These are phyloP conservation scores for Aspergillus bertholletiae DNA, from an alignment of 495 filamentous ascomycete species.

Conservation along the genomic window DNA sequence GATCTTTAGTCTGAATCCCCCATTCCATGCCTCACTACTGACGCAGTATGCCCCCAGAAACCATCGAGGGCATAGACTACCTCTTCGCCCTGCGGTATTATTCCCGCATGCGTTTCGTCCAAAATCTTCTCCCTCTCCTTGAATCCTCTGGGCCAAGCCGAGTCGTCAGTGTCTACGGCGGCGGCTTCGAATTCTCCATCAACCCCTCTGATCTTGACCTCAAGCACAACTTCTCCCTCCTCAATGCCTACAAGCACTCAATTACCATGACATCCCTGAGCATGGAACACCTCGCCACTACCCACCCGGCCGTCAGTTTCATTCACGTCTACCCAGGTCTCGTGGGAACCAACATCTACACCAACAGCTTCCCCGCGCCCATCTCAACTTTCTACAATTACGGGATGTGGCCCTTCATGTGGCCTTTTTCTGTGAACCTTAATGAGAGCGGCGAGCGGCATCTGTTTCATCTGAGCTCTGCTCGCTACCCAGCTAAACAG, in stretches of 20 bases:
- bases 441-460: slow-evolving; percentile 42
- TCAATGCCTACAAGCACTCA: background rate
- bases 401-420: slow-evolving; percentile 15
- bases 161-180: background rate
- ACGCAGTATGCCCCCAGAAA: too few relatives aligned
- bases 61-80: slow-evolving; percentile 57
- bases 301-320: slow-evolving; percentile 50
- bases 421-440: slow-evolving; percentile 23
- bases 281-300: slow-evolving; percentile 29
- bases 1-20: too few relatives aligned
- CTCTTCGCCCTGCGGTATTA: slow-evolving; percentile 59
- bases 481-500: slow-evolving; percentile 15
- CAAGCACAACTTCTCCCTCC: background rate
- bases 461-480: slow-evolving; percentile 40
- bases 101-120: slow-evolving; percentile 61
- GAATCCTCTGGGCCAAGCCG: slow-evolving; percentile 27
- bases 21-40: too few relatives aligned
- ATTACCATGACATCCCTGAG: background rate
- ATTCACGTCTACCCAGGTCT: slow-evolving; percentile 55
- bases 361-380: slow-evolving; percentile 16
- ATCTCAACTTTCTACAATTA: slow-evolving; percentile 7
- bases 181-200: background rate
- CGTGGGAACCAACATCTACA: slow-evolving; percentile 41
- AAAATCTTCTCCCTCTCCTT: slow-evolving; percentile 60
- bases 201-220: background rate